Evolutionary conservation across 495 filamentous ascomycete species (phyloP), one percentile per base, ranked within the genome.

Genomic region (Aspergillus affinis): DNA sequence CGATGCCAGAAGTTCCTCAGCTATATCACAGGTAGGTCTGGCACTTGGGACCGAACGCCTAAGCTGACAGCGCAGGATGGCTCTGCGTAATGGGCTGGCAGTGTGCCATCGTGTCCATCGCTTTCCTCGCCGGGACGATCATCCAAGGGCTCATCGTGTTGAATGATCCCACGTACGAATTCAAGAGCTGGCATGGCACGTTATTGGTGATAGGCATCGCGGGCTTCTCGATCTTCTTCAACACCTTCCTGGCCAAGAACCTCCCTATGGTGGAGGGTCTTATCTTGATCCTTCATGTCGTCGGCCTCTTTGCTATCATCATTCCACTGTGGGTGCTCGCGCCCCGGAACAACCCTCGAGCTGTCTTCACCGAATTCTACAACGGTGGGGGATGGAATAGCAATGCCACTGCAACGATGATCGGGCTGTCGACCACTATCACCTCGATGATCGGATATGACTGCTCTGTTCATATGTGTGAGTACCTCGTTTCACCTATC

Each of bases 61-160:
- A 46, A 7, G 12, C 52, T 66, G 21, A 67, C 23, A 18, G 4
- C 8, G 2, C 51, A 80, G 81, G 82, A 15, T 89, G 86, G 86
- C 72, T 88, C 21, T 81, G 76, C 30, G 80, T 81, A 5, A 79
- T 81, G 30, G 84, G 82, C 9, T 88, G 86, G 85, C 82, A 86
- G 69, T 80, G 80, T 20, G 74, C 79, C 3, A 81, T 81, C 17
- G 80, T 85, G 2, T 72, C 78, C 2, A 72, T 78, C 27, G 78
- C 78, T 1, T 87, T 83, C 65, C 70, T 88, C 5, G 78, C 78
- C 2, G 84, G 77, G 0, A 83, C 77, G 3, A 78, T 85, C 54
- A 83, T 89, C 45, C 84, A 88, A 67, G 82, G 83, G 0, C 69
- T 87, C 13, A 75, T 86, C 51, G 75, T 82, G 19, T 69, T 88